Evolutionary conservation across 192 early-diverging fungal genomes (phyloP).

Genomic region (Physocladia obscura): DNA sequence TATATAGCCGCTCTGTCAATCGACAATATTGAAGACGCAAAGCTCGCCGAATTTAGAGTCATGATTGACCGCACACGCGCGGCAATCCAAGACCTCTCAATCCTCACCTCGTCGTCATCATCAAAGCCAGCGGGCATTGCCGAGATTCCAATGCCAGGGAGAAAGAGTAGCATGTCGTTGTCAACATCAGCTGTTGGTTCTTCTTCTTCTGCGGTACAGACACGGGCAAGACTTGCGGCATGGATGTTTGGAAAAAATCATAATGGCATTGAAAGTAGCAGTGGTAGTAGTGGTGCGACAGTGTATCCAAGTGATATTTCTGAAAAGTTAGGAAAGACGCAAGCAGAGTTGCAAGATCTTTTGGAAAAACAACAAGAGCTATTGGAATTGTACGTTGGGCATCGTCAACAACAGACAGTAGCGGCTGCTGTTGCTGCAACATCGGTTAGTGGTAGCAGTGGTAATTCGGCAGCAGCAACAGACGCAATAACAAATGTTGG

Average conservation of each 20-base stretch:
- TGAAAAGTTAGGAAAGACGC: conserved; percentile 23
- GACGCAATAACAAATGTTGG: neutral
- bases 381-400: conserved; percentile 6
- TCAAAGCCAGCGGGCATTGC: too few species aligned
- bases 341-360: conserved; percentile 21
- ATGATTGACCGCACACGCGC: conserved; percentile 23
- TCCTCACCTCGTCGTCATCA: too few species aligned
- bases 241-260: conserved; percentile 16
- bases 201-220: neutral
- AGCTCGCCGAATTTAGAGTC: conserved; percentile 3
- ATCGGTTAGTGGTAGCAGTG: too few species aligned
- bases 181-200: neutral
- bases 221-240: neutral
- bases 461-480: neutral
- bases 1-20: neutral
- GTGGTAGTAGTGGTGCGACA: neutral
- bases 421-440: neutral
- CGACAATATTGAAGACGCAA: conserved; percentile 8
- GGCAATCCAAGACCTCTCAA: conserved; percentile 1
- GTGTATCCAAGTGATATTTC: neutral
- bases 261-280: too few species aligned
- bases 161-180: neutral
- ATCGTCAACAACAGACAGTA: neutral
- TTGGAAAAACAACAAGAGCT: conserved; percentile 26
- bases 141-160: too few species aligned